Conservation (phyloP, 108 stramenopile genomes). For the Cyclostephanos tholiformis region DNA sequence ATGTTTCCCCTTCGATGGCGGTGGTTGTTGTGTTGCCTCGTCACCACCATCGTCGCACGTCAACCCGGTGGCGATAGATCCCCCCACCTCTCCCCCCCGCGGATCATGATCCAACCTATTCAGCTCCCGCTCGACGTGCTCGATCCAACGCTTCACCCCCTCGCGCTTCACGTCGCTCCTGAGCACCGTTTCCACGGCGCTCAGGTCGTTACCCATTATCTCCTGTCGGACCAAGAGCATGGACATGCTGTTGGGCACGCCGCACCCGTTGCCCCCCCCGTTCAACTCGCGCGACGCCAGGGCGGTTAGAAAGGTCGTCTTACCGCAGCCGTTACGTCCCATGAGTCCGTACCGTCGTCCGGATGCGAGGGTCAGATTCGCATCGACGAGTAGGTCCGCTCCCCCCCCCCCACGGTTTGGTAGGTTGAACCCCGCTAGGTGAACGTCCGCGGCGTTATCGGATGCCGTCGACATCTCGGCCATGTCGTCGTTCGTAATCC, state of each 20-base stretch:
- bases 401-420: constrained; percentile 64
- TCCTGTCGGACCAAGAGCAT: constrained; percentile 78
- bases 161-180: constrained; percentile 72
- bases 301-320: constrained; percentile 63
- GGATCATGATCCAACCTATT: constrained; percentile 53
- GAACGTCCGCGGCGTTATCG: constrained; percentile 63
- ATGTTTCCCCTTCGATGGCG: constrained; percentile 42
- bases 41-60: constrained; percentile 15
- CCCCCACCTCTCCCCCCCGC: background rate
- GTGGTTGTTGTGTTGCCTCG: background rate
- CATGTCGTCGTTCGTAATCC: constrained; percentile 17
- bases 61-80: background rate
- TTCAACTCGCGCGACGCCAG: constrained; percentile 35
- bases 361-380: constrained; percentile 61
- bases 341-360: constrained; percentile 88
- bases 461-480: constrained; percentile 31
- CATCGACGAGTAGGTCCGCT: constrained; percentile 67
- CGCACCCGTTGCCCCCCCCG: constrained; percentile 26
- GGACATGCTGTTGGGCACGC: constrained; percentile 64
- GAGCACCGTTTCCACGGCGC: constrained; percentile 69
- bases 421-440: constrained; percentile 56
- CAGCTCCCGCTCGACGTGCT: constrained; percentile 54
- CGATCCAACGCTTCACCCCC: constrained; percentile 64
- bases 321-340: constrained; percentile 90
- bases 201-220: constrained; percentile 68